Base-by-base conservation (phyloP, 2,329 filamentous ascomycete genomes). In the Penicillium sp. region DNA sequence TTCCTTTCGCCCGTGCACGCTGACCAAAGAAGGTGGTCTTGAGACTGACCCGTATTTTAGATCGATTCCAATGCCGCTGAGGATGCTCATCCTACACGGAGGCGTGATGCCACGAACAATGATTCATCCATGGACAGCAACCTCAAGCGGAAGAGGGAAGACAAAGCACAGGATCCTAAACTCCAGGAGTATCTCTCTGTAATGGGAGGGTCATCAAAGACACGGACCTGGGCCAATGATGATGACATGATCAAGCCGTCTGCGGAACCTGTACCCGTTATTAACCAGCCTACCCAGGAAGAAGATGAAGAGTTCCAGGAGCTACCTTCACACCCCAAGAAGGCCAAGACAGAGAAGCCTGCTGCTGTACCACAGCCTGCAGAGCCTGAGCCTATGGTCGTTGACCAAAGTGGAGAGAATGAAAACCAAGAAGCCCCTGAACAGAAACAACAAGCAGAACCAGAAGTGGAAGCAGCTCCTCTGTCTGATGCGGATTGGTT, bases 401-500 rank as follows among this genome's bases (percentile, higher is more conserved):
- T 66, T 32, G 67, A 68, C 52, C 54, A 53, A 5, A 56, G 63
- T 62, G 63, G 45, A 10, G 55, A 56, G 29, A 46, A 56, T 6
- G 63, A 65, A 14, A 53, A 48, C 47, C 56, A 61, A 36, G 48
- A 62, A 32, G 48, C 54, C 10, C 34, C 27, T 18, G 59, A 56
- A 27, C 53, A 63, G 21, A 58, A 64, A 24, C 55, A 57, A 9
- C 48, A 55, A 27, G 58, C 66, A 41, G 60, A 64, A 24, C 41
- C 56, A 54, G 65, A 62, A 52, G 68, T 62, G 21, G 66, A 68
- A 45, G 66, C 70, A 22, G 68, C 68, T 32, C 71, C 72, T 31
- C 70, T 75, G 43, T 87, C 88, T 21, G 92, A 97, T 74, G 86
- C 88, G 56, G 92, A 97, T 73, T 99, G 94, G 94, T 80, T 97